Evolutionary conservation across 1,284 basidiomycete genomes (phyloP).

Genomic region (Pseudozyma tsukubaensis): DNA sequence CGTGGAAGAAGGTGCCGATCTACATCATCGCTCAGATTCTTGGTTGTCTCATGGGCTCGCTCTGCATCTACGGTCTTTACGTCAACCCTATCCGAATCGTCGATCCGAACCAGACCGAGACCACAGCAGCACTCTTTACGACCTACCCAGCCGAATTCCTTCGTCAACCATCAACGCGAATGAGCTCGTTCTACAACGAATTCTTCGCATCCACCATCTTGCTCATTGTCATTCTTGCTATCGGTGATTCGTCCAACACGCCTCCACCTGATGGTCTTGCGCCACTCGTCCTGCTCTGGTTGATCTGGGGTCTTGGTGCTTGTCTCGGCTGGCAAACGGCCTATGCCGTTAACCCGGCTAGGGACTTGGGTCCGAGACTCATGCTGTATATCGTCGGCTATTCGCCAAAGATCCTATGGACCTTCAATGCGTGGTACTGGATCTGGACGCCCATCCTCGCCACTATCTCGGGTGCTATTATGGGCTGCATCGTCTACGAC

Average conservation of each 20-base stretch:
- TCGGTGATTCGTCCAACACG: conserved; percentile 69
- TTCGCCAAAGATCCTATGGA: conserved; percentile 70
- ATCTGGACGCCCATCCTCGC: conserved; percentile 75
- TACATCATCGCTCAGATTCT: conserved; percentile 80
- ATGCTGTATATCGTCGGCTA: conserved; percentile 76
- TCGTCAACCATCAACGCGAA: conserved; percentile 36
- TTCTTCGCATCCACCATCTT: conserved; percentile 56
- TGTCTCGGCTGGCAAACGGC: conserved; percentile 75
- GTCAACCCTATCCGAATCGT: conserved; percentile 76
- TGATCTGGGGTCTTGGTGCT: conserved; percentile 74
- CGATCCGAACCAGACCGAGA: conserved; percentile 57
- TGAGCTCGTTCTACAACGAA: conserved; percentile 57
- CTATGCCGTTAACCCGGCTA: conserved; percentile 76
- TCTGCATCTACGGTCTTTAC: conserved; percentile 80
- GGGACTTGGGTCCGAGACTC: conserved; percentile 76
- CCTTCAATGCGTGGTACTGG: conserved; percentile 78
- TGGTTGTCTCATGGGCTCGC: conserved; percentile 78
- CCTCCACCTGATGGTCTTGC: conserved; percentile 73
- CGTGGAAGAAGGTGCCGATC: conserved; percentile 81
- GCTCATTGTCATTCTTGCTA: conserved; percentile 56
- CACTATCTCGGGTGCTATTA: conserved; percentile 64
- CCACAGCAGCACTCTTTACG: conserved; percentile 77
- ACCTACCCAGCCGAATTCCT: conserved; percentile 73
- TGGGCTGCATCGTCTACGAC: conserved; percentile 69
- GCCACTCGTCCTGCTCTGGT: conserved; percentile 74